Evolutionary conservation across 106 monocot genomes (phyloP), one percentile per base, ranked within the genome.

Genomic region (Triglochin maritima): DNA sequence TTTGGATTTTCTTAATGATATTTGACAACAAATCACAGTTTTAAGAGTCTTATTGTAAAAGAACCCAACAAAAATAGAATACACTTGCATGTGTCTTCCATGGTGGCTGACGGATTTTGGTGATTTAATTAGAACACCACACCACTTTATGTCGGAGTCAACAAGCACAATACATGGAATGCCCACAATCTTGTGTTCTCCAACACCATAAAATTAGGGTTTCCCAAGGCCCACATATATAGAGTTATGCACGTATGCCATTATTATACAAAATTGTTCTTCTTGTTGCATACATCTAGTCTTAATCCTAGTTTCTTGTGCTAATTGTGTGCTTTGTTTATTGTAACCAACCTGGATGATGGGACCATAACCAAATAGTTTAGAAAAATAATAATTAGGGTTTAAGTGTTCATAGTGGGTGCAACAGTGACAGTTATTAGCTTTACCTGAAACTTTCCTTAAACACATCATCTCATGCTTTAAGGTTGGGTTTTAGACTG

Each of bases 141-240:
- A 57, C 13, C 17, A 57, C 57, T 57, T 57, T 13, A 14, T 57
- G 57, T 57, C 57, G 57, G 57, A 57, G 57, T 57, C 57, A 57
- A 57, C 57, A 13, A 14, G 57, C 14, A 57, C 57, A 14, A 57
- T 14, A 57, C 15, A 16, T 57, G 56, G 56, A 57, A 8, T 57
- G 16, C 56, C 57, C 57, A 15, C 12, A 57, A 57, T 10, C 4
- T 57, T 11, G 17, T 15, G 2, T 17, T 57, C 29, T 57, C 57
- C 57, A 13, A 12, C 57, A 60, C 41, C 4, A 14, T 8, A 17
- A 7, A 14, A 9, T 60, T 17, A 17, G 41, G 17, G 17, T 41
- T 9, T 60, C 60, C 42, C 60, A 3, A 1, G 13, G 9, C 16
- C 0, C 17, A n/a, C 9, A 15, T 60, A 42, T 43, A 43, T 7